These are phyloP conservation scores for Kodamaea plutei DNA, from an alignment of 1,139 yeast genomes.

Conservation along the genomic window DNA sequence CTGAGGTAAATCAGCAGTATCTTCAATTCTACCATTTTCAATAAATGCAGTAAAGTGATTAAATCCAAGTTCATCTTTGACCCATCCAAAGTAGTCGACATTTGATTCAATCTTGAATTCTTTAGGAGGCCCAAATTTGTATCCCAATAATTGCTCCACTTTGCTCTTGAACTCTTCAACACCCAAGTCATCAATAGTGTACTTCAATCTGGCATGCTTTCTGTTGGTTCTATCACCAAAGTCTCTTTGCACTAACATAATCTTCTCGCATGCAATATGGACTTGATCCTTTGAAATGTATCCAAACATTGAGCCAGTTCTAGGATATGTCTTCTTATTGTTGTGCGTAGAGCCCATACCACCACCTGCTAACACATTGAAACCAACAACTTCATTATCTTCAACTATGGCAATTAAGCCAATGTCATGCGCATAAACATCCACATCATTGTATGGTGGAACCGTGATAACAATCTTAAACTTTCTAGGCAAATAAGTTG, in stretches of 20 bases:
- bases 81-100: slow-evolving; percentile 93
- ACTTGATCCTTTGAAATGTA: slow-evolving; percentile 65
- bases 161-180: slow-evolving; percentile 73
- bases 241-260: slow-evolving; percentile 93
- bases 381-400: slow-evolving; percentile 63
- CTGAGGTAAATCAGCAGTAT: slow-evolving; percentile 85
- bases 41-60: slow-evolving; percentile 93
- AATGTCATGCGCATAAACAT: slow-evolving; percentile 92
- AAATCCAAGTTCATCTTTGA: slow-evolving; percentile 77
- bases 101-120: slow-evolving; percentile 80
- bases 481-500: slow-evolving; percentile 89
- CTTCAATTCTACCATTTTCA: slow-evolving; percentile 96
- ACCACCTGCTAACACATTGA: slow-evolving; percentile 91
- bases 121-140: slow-evolving; percentile 64
- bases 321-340: slow-evolving; percentile 93
- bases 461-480: slow-evolving; percentile 92
- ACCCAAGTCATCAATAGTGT: slow-evolving; percentile 90
- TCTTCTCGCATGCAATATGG: slow-evolving; percentile 78
- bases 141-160: slow-evolving; percentile 82
- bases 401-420: slow-evolving; percentile 89
- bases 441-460: slow-evolving; percentile 96
- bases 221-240: slow-evolving; percentile 93
- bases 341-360: slow-evolving; percentile 99
- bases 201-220: slow-evolving; percentile 96
- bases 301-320: slow-evolving; percentile 88